Conservation (phyloP, 257 asterid species). For the Nicotiana obtusifolia region DNA sequence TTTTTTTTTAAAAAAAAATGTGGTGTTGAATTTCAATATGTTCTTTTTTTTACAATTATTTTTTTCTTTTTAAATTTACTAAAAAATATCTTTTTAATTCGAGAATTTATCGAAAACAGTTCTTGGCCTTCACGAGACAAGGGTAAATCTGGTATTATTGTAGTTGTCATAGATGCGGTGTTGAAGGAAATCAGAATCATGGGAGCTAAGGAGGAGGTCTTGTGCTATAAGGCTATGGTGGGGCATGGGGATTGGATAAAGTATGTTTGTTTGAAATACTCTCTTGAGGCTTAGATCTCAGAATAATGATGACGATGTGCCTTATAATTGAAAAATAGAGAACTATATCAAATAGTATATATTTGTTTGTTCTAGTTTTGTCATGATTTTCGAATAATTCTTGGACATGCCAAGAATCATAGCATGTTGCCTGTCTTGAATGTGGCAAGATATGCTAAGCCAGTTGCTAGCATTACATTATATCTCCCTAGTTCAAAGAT, state of each 20-base stretch:
- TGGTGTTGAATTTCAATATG: too few species aligned
- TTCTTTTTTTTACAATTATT: too few species aligned
- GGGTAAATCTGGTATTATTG: too few species aligned
- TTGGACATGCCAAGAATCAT: constrained; percentile 2
- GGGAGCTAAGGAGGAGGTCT: not conserved
- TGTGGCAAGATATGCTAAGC: not conserved
- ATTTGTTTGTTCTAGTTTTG: not conserved
- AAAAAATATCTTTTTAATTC: too few species aligned
- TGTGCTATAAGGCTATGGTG: not conserved
- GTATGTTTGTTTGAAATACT: constrained; percentile 6
- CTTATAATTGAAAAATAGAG: not conserved
- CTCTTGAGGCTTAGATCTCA: not conserved
- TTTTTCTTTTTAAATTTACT: too few species aligned
- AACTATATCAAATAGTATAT: not conserved
- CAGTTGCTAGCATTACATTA: not conserved
- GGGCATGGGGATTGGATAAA: constrained; percentile 18
- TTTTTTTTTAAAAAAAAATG: too few species aligned
- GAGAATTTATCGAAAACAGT: too few species aligned
- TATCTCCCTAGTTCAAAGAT: not conserved
- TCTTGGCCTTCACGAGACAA: too few species aligned
- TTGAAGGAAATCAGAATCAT: not conserved
- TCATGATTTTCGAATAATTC: not conserved
- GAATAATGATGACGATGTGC: not conserved
- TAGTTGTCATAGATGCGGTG: not conserved
- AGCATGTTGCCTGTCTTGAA: constrained; percentile 2